A percentile compares a stretch with the other conserved stretches of the same genome.
Evolutionary conservation across 345 rosid species (phyloP).

Genomic region (Turnera subulata): DNA sequence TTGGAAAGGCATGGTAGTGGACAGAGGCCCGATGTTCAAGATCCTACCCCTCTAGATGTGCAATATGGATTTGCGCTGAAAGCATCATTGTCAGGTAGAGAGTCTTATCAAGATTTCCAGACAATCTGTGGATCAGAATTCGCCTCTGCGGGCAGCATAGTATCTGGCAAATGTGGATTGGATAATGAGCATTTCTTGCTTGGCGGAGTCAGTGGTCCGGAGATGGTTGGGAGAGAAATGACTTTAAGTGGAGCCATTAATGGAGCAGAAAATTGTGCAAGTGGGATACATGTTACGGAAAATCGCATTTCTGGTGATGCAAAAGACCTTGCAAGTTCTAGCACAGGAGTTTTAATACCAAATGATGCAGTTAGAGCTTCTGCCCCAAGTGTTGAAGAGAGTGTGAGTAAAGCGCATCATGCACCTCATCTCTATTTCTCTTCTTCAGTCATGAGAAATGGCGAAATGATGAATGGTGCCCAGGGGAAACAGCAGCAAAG

Average conservation of each 20-base stretch:
- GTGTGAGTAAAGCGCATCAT: conserved; percentile 28
- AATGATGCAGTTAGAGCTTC: conserved; percentile 29
- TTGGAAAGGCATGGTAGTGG: conserved; percentile 29
- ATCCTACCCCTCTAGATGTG: conserved; percentile 31
- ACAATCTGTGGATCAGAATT: conserved; percentile 32
- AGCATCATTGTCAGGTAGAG: conserved; percentile 28
- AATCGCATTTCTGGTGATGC: conserved; percentile 7
- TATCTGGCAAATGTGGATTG: conserved; percentile 15
- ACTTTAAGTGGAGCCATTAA: conserved; percentile 18
- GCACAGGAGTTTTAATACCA: conserved; percentile 13
- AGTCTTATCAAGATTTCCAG: conserved; percentile 44
- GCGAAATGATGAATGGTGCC: conserved; percentile 26
- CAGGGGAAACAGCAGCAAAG: conserved; percentile 30
- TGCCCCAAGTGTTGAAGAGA: conserved; percentile 24
- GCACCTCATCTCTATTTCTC: conserved; percentile 40
- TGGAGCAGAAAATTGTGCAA: conserved; percentile 10
- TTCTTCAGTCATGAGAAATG: conserved; percentile 27
- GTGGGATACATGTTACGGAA: conserved; percentile 15
- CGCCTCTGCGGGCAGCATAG: conserved; percentile 21
- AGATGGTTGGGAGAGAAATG: conserved; percentile 19
- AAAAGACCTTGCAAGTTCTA: conserved; percentile 14
- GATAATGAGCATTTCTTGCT: conserved; percentile 21
- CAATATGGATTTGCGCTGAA: conserved; percentile 31
- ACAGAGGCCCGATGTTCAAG: conserved; percentile 10
- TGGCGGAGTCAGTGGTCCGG: conserved; percentile 9